Base-by-base conservation (phyloP, 2,329 filamentous ascomycete genomes). In the Aspergillus chevalieri region DNA sequence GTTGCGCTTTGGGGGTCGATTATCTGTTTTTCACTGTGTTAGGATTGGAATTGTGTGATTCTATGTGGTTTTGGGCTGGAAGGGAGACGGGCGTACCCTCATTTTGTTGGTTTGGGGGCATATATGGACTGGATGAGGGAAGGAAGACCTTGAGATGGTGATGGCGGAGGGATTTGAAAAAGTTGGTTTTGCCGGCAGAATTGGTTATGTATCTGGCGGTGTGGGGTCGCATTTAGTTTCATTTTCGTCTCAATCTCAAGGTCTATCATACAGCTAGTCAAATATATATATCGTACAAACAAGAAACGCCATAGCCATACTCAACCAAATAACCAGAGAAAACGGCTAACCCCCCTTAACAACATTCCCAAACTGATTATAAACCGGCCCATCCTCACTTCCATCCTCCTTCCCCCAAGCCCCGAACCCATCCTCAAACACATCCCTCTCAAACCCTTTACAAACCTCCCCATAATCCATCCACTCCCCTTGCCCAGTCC, bases 401-500 rank as follows among this genome's bases (percentile, higher is more conserved):
- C 64, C 62, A 30, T 57, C 59, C 46, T 74, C 72, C 43, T 65
- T 56, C 0, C 62, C 66, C 66, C 69, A 75, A 1, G 52, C 55
- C 0, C 75, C 77, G 22, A 70, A 65, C 0, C 68, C 71, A 55
- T 80, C 78, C 6, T 65, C 61, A 54, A 81, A 80, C 0, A 78
- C 60, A 30, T 70, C 68, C 6, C 70, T 65, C 28, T 74, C 72
- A 19, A 72, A 63, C 2, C 72, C 69, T 10, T 65, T 62, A 26
- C 75, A 78, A 4, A 78, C 67, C 21, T 78, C 75, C 6, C 67
- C 68, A 64, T 76, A 78, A 0, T 69, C 68, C 19, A 78, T 51
- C 77, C 77, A 81, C 34, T 69, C 66, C 17, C 68, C 68, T n/a
- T 67, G 64, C 10, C 71, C 73, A 0, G 77, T 78, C 78, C 78